A percentile compares a stretch with the other conserved stretches of the same genome.
Evolutionary conservation across 345 rosid genomes (phyloP).

Genomic region (Lumnitzera racemosa): DNA sequence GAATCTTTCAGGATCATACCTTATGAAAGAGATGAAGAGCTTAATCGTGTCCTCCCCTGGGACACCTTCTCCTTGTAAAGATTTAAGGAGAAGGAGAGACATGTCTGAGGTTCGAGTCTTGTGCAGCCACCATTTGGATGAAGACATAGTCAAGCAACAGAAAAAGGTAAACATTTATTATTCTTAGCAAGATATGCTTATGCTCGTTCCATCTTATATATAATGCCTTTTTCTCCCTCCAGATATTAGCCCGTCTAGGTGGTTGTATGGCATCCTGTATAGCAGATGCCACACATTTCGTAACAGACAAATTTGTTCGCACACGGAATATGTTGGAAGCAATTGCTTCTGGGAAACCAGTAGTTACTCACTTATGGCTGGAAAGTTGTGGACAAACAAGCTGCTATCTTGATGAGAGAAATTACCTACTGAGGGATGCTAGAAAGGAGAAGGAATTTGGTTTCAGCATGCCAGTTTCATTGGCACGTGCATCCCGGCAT

Average conservation of each 20-base stretch:
- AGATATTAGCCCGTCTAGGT: constrained; percentile 70
- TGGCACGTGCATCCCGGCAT: constrained; percentile 55
- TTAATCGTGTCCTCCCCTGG: constrained; percentile 26
- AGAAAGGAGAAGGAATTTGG: constrained; percentile 77
- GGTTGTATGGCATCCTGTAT: constrained; percentile 54
- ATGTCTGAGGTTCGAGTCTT: constrained; percentile 55
- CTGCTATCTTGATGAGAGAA: constrained; percentile 60
- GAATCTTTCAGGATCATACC: constrained; percentile 33
- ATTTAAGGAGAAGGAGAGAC: constrained; percentile 67
- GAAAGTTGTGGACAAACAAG: constrained; percentile 65
- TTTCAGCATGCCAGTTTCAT: constrained; percentile 63
- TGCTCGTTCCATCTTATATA: constrained; percentile 12
- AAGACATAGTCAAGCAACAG: constrained; percentile 63
- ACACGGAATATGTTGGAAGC: constrained; percentile 90
- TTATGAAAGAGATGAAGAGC: constrained; percentile 41
- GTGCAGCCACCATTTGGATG: constrained; percentile 88
- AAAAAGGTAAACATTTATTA: constrained; percentile 46
- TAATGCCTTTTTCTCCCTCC: constrained; percentile 8
- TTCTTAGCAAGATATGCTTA: constrained; percentile 4
- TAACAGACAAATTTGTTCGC: constrained; percentile 69
- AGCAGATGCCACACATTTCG: constrained; percentile 67
- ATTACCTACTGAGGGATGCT: constrained; percentile 48
- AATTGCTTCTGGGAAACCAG: constrained; percentile 74
- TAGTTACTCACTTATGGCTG: constrained; percentile 78
- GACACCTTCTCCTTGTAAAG: constrained; percentile 38